Base-by-base conservation (phyloP, 2,329 filamentous ascomycete species). In the Bipolaris sorokiniana region DNA sequence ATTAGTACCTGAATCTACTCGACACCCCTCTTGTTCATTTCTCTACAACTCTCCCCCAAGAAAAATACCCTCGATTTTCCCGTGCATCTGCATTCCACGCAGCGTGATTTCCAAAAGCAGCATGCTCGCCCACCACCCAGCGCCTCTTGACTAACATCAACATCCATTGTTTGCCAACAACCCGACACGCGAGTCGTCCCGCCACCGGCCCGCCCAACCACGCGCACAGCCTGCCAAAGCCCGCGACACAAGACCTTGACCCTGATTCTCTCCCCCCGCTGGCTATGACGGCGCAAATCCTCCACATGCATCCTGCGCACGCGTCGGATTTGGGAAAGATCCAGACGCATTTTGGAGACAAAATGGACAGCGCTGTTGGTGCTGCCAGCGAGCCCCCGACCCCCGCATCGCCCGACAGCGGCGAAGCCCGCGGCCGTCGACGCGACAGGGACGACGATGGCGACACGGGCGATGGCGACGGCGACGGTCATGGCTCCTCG, bases 201-300 rank as follows among this genome's bases (percentile, higher is more conserved):
- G 59, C 59, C 58, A 53, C 63, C 48, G 41, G 46, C 59, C 61
- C 54, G 62, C 66, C 64, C 63, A 61, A 56, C 53, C 56, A 63
- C 64, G 60, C 63, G 56, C 61, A 56, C 48, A 38, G 47, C 49
- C 46, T n/a, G 37, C 41, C 48, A 47, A 23, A 28, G 49, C 51
- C 28, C 48, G 58, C 60, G 47, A 51, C 52, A 56, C 59, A 50
- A 58, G 36, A 48, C 56, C 37, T 44, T 45, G 51, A 41, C n/a
- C 18, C 33, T 28, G 41, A 47, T 9, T 38, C 16, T 51, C 48
- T 54, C 50, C 15, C 22, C 59, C 57, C 54, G 37, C 65, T 55
- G 65, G 69, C 69, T 36, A 76, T 76, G 73, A 75, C 73, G 66
- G 73, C 74, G 60, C 74, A 76, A 70, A 69, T 76, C 53, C 68